Base-by-base conservation (phyloP, 371 early-diverging fungal species). In the Vairimorpha necatrix region DNA sequence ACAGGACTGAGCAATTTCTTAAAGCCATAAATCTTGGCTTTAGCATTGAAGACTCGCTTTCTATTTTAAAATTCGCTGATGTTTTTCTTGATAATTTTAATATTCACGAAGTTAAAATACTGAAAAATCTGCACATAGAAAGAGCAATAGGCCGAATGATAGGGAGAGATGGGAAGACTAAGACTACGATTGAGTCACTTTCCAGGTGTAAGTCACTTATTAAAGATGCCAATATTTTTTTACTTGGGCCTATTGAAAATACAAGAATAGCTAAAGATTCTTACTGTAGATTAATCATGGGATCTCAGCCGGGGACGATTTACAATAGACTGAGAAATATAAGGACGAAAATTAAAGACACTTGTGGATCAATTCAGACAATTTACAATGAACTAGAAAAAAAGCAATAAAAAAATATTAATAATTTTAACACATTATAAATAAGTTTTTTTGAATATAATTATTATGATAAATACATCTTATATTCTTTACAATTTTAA, bases 121-220 rank as follows among this genome's bases (percentile, higher is more conserved):
- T 97, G 56, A 90, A 90, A 66, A 93, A 94, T 62, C 93, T 94
- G 79, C 94, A 98, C 85, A 85, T 96, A 82, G 90, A 94, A 28
- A 89, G 99, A 76, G 98, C 98, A 26, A 91, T 98, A 81, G 99
- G 99, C 78, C 92, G 99, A 84, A 91, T 98, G 81, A 95, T 96
- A 46, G 99, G 99, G 69, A 91, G 92, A 85, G 92, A 95, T 78
- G 99, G 99, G 63, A 94, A 94, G 85, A 95, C 94, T 18, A 92
- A 92, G 83, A 92, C 90, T 74, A 91, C 94, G 16, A 96, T 98
- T 71, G 94, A 95, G 84, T 92, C 96, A 82, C 90, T 95, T 33
- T 90, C 92, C 68, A 91, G 93, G 82, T 95, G 96, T 11, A 89
- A 96, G 74, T 91, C 97, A 67, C 93, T 96, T 20, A 88, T 98